phyloP scores from a whole-genome alignment of 2,329 filamentous ascomycete species.

The Spiromastix sp. region DNA sequence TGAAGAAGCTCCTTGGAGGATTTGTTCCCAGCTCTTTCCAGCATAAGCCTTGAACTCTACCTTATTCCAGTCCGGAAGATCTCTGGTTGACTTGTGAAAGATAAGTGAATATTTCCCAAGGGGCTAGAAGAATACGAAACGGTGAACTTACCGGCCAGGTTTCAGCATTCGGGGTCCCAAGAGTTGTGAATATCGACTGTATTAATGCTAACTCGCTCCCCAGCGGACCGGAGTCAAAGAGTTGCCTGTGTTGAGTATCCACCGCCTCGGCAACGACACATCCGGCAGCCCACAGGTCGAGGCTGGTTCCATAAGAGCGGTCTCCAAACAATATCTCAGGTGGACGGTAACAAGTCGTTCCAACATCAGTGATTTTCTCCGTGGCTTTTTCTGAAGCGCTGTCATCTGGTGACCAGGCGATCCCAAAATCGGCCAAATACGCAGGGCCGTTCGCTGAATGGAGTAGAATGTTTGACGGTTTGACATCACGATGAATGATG shows the following conservation, averaged over 20 bases:
- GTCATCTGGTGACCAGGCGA: conserved; percentile 63
- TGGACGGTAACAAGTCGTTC: conserved; percentile 81
- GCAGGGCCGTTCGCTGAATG: conserved; percentile 58
- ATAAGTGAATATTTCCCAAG: conserved; percentile 4
- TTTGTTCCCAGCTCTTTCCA: conserved; percentile 53
- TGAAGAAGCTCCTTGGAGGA: conserved; percentile 52
- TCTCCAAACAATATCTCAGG: conserved; percentile 87
- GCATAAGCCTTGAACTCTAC: conserved; percentile 69
- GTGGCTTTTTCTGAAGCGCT: conserved; percentile 50
- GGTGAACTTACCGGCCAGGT: conserved; percentile 61
- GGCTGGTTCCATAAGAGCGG: conserved; percentile 55
- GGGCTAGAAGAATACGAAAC: background rate
- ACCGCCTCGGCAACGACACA: conserved; percentile 71
- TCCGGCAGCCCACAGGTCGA: conserved; percentile 88
- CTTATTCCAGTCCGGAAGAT: conserved; percentile 79
- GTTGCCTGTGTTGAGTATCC: conserved; percentile 43
- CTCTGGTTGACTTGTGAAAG: conserved; percentile 23
- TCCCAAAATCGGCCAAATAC: conserved; percentile 83
- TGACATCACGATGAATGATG: conserved; percentile 89
- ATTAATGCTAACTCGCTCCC: conserved; percentile 89
- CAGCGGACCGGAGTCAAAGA: conserved; percentile 82
- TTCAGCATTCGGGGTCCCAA: conserved; percentile 73
- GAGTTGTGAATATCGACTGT: conserved; percentile 79
- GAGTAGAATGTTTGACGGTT: conserved; percentile 80
- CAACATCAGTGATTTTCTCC: conserved; percentile 80